These are phyloP conservation scores for Lentinula lateritia DNA, from an alignment of 768 basidiomycete genomes.

Conservation along the genomic window DNA sequence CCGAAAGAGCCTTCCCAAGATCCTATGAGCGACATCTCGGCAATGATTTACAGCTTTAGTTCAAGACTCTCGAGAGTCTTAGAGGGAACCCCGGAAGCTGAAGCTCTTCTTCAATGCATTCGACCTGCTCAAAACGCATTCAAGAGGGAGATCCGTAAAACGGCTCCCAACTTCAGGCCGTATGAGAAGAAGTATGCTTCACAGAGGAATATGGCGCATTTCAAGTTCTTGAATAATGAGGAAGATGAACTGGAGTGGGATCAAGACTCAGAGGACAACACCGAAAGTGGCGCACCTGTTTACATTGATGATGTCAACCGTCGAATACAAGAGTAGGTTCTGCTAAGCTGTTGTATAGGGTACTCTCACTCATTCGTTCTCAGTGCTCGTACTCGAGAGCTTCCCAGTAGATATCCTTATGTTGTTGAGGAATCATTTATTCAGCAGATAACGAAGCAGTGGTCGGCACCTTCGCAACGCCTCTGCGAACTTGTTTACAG, in stretches of 20 bases:
- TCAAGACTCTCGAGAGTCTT: slow-evolving; percentile 38
- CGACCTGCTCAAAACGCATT: slow-evolving; percentile 44
- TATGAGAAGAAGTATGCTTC: slow-evolving; percentile 22
- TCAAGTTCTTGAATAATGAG: slow-evolving; percentile 35
- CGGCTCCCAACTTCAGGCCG: slow-evolving; percentile 56
- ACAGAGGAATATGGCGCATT: slow-evolving; percentile 11
- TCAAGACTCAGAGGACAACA: slow-evolving; percentile 4
- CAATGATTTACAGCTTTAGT: slow-evolving; percentile 40
- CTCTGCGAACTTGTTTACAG: slow-evolving; percentile 37
- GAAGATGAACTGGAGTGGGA: slow-evolving; percentile 20
- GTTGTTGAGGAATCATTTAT: slow-evolving; percentile 53
- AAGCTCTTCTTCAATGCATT: slow-evolving; percentile 54
- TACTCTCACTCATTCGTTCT: not conserved
- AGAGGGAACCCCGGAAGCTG: slow-evolving; percentile 45
- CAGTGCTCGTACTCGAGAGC: slow-evolving; percentile 67
- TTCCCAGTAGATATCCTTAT: slow-evolving; percentile 64
- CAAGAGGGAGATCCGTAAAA: slow-evolving; percentile 37
- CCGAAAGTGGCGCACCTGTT: slow-evolving; percentile 18
- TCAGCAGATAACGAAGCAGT: slow-evolving; percentile 32
- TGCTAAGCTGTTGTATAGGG: not conserved
- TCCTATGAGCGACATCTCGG: slow-evolving; percentile 51
- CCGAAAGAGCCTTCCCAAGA: slow-evolving; percentile 53
- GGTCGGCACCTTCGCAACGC: slow-evolving; percentile 39
- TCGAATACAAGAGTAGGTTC: slow-evolving; percentile 39
- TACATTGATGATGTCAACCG: slow-evolving; percentile 50